These are phyloP conservation scores for Colletotrichum coccodes DNA, from an alignment of 2,329 filamentous ascomycete species.

Conservation along the genomic window DNA sequence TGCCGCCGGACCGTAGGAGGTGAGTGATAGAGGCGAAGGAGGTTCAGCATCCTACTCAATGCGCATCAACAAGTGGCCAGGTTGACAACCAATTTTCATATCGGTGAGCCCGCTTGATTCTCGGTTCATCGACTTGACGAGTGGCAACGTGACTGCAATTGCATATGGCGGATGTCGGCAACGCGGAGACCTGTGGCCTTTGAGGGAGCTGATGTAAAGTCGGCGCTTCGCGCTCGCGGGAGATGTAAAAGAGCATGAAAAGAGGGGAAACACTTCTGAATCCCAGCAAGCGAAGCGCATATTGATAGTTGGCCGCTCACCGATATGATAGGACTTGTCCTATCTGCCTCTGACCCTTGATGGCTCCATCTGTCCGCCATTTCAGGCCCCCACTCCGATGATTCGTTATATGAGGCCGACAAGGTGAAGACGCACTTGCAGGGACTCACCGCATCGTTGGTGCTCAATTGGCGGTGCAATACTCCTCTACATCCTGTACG, in stretches of 20 bases:
- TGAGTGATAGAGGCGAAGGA: neutral
- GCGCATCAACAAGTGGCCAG: neutral
- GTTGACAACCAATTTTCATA: neutral
- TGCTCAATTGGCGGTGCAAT: conserved; percentile 10
- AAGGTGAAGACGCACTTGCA: conserved; percentile 13
- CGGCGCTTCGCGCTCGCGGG: neutral
- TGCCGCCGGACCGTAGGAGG: neutral
- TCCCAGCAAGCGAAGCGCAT: neutral
- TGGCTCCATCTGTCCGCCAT: conserved; percentile 1
- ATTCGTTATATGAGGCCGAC: conserved; percentile 8
- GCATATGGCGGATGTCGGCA: neutral
- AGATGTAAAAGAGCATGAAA: neutral
- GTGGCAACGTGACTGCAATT: neutral
- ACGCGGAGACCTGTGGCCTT: neutral
- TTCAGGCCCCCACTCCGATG: conserved; percentile 10
- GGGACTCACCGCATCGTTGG: conserved; percentile 30
- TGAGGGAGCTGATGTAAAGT: neutral
- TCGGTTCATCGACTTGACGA: neutral
- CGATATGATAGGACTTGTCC: neutral
- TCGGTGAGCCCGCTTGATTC: neutral
- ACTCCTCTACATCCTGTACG: neutral
- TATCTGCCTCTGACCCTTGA: neutral
- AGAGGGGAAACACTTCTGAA: neutral
- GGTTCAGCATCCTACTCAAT: neutral
- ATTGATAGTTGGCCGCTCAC: neutral